These are phyloP conservation scores for Hippophae tibetana DNA, from an alignment of 306 rosid genomes.

Conservation along the genomic window DNA sequence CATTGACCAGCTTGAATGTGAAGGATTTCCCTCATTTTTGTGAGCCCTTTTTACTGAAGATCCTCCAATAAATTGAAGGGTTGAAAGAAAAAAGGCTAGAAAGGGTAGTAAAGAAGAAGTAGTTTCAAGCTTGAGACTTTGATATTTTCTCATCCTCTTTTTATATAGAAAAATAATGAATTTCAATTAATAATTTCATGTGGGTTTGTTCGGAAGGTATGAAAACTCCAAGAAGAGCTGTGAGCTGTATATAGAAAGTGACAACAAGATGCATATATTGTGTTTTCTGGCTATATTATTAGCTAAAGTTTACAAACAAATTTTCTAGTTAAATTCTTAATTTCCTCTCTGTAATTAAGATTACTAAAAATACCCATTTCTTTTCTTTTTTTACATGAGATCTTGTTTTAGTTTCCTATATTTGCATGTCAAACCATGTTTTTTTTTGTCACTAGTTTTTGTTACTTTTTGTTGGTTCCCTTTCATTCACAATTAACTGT, in stretches of 20 bases:
- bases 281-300: slow-evolving; percentile 23
- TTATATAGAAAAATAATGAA: slow-evolving; percentile 1
- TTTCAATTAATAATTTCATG: slow-evolving; percentile 50
- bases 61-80: no score
- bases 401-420: background rate
- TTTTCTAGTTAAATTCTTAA: slow-evolving; percentile 14
- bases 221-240: slow-evolving; percentile 40
- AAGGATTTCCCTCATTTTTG: slow-evolving; percentile 84
- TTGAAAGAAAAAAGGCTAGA: no score
- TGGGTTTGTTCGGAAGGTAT: slow-evolving; percentile 54
- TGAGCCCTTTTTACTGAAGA: background rate
- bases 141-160: slow-evolving; percentile 10
- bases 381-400: slow-evolving; percentile 12
- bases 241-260: slow-evolving; percentile 72
- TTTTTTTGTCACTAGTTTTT: no score
- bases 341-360: slow-evolving; percentile 38
- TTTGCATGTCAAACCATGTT: no score
- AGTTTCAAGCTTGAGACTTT: background rate
- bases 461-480: no score
- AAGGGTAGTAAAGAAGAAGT: background rate
- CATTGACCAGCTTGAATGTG: slow-evolving; percentile 90
- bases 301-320: no score
- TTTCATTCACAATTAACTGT: no score
- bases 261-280: slow-evolving; percentile 46
- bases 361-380: slow-evolving; percentile 18